Evolutionary conservation across 1,284 basidiomycete genomes (phyloP).

Genomic region (Pseudozyma tsukubaensis): DNA sequence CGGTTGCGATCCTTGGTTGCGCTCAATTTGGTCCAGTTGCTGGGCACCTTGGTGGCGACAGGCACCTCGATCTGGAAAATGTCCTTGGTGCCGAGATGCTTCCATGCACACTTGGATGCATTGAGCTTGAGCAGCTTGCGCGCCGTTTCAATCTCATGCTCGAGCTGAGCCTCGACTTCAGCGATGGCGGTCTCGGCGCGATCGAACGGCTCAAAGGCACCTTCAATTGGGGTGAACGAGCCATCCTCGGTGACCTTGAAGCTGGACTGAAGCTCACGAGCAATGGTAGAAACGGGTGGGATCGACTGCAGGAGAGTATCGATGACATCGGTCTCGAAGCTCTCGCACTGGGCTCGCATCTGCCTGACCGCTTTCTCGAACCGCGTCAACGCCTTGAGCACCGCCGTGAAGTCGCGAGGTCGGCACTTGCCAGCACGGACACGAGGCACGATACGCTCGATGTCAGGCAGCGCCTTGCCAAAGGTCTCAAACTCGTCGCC

Average conservation of each 20-base stretch:
- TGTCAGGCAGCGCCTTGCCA: slow-evolving; percentile 62
- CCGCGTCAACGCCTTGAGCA: slow-evolving; percentile 56
- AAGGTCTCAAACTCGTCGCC: slow-evolving; percentile 58
- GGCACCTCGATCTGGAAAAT: slow-evolving; percentile 68
- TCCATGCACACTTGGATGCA: slow-evolving; percentile 57
- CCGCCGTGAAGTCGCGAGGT: slow-evolving; percentile 63
- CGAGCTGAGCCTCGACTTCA: slow-evolving; percentile 58
- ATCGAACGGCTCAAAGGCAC: slow-evolving; percentile 58
- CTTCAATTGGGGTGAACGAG: slow-evolving; percentile 59
- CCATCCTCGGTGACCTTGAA: slow-evolving; percentile 62
- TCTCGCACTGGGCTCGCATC: slow-evolving; percentile 30
- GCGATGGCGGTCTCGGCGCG: slow-evolving; percentile 51
- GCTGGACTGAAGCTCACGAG: slow-evolving; percentile 52
- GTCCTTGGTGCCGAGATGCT: slow-evolving; percentile 68
- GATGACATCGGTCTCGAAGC: slow-evolving; percentile 47
- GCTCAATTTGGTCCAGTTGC: slow-evolving; percentile 63
- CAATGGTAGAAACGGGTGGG: slow-evolving; percentile 57
- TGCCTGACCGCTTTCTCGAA: slow-evolving; percentile 44
- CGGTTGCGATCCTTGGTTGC: slow-evolving; percentile 65
- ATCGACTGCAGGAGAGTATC: slow-evolving; percentile 46
- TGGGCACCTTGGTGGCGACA: slow-evolving; percentile 59
- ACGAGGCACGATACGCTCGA: slow-evolving; percentile 65
- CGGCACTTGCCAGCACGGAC: slow-evolving; percentile 65
- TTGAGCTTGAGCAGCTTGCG: slow-evolving; percentile 55
- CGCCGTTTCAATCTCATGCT: slow-evolving; percentile 51